These are phyloP conservation scores for Skeletonema marinoi DNA, from an alignment of 108 stramenopile species.

Conservation along the genomic window DNA sequence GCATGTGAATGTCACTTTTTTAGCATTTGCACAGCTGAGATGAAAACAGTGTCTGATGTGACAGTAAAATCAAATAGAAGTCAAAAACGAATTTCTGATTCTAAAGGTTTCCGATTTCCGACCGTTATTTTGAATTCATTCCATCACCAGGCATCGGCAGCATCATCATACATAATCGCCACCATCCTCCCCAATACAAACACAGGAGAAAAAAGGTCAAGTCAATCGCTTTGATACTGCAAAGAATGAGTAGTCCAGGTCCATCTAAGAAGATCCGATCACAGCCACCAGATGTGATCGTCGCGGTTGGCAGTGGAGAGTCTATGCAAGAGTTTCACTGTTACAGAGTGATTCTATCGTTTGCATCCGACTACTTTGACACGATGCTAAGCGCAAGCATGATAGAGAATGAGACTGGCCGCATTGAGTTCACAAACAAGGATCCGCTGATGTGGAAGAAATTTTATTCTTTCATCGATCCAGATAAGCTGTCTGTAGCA, in stretches of 20 bases:
- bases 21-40: no score
- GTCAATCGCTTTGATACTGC: not conserved
- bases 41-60: no score
- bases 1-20: no score
- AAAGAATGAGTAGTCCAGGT: not conserved
- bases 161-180: no score
- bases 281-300: constrained; percentile 25
- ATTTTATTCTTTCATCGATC: constrained; percentile 32
- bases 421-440: constrained; percentile 33
- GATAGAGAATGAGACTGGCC: constrained; percentile 4
- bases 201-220: not conserved
- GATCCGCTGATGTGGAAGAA: constrained; percentile 34
- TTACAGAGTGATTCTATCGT: constrained; percentile 23
- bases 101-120: no score
- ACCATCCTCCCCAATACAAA: no score
- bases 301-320: constrained; percentile 12
- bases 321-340: constrained; percentile 22
- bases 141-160: no score
- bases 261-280: constrained; percentile 7
- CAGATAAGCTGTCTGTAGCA: not conserved
- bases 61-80: no score
- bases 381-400: constrained; percentile 22
- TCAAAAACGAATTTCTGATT: no score
- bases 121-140: no score
- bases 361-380: constrained; percentile 29